Evolutionary conservation across 139 green algal species (phyloP).

Genomic region (Yamagishiella unicocca): DNA sequence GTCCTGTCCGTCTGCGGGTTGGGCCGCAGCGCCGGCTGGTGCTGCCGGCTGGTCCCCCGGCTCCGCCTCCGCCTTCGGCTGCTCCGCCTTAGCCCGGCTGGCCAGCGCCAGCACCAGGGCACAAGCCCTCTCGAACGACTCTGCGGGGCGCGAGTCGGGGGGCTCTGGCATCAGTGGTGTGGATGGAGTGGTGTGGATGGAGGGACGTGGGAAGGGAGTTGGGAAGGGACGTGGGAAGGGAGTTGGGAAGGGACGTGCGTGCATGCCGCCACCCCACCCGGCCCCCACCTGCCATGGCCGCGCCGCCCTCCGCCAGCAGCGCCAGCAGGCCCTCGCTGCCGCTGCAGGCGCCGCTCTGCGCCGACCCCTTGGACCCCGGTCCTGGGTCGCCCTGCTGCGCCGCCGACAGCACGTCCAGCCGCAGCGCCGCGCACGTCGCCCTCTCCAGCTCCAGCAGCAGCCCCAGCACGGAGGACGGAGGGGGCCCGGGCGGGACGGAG

Average conservation of each 20-base stretch:
- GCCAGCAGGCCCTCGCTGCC: constrained; percentile 3
- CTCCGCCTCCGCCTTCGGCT: not conserved
- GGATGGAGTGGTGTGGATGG: too few species aligned
- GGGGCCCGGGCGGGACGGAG: too few species aligned
- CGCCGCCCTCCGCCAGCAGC: constrained; percentile 27
- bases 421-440: not conserved
- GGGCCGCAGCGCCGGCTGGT: not conserved
- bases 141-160: not conserved
- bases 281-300: not conserved
- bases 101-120: not conserved
- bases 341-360: not conserved
- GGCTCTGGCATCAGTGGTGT: too few species aligned
- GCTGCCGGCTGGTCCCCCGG: not conserved
- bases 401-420: not conserved
- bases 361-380: not conserved
- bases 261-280: too few species aligned
- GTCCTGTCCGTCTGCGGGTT: not conserved
- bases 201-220: too few species aligned
- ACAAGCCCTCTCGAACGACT: not conserved
- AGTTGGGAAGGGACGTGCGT: too few species aligned
- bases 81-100: not conserved
- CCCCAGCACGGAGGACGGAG: not conserved
- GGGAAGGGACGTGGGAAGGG: too few species aligned
- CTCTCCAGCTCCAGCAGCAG: not conserved
- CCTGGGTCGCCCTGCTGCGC: not conserved